Conservation (phyloP, 805 yeast species). For the Candida takata region DNA sequence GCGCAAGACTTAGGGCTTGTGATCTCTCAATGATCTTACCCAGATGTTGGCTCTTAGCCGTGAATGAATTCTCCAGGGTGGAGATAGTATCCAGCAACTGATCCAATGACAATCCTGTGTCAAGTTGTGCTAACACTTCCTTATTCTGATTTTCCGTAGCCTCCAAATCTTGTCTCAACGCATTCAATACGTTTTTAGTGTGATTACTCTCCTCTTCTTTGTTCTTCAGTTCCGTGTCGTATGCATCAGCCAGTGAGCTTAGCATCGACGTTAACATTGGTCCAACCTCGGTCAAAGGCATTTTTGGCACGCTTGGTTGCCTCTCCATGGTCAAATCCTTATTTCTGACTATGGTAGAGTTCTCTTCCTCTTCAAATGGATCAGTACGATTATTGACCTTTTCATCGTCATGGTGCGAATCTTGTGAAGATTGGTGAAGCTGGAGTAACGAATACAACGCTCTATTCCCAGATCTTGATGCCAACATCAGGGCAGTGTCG, state of each 20-base stretch:
- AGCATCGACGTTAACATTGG: slow-evolving; percentile 31
- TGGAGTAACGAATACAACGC: slow-evolving; percentile 36
- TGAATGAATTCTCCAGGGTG: slow-evolving; percentile 15
- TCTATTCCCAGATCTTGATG: slow-evolving; percentile 49
- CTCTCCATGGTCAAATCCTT: no score
- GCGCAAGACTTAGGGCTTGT: slow-evolving; percentile 56
- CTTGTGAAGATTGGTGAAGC: slow-evolving; percentile 15
- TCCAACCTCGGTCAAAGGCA: slow-evolving; percentile 22
- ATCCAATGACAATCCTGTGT: slow-evolving; percentile 13
- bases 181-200: slow-evolving; percentile 35
- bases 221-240: slow-evolving; percentile 45
- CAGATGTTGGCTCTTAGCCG: slow-evolving; percentile 28
- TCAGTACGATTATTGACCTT: slow-evolving; percentile 1
- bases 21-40: slow-evolving; percentile 49
- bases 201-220: slow-evolving; percentile 50
- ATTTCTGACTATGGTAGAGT: neutral
- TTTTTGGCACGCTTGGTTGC: slow-evolving; percentile 9
- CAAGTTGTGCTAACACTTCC: slow-evolving; percentile 22
- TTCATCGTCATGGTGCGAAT: slow-evolving; percentile 32
- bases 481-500: slow-evolving; percentile 79
- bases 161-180: slow-evolving; percentile 34
- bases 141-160: slow-evolving; percentile 26
- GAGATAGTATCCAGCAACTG: slow-evolving; percentile 12
- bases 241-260: slow-evolving; percentile 41
- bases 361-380: slow-evolving; percentile 4